Conservation (phyloP, 192 early-diverging fungal genomes). For the Lunasporangiospora selenospora region DNA sequence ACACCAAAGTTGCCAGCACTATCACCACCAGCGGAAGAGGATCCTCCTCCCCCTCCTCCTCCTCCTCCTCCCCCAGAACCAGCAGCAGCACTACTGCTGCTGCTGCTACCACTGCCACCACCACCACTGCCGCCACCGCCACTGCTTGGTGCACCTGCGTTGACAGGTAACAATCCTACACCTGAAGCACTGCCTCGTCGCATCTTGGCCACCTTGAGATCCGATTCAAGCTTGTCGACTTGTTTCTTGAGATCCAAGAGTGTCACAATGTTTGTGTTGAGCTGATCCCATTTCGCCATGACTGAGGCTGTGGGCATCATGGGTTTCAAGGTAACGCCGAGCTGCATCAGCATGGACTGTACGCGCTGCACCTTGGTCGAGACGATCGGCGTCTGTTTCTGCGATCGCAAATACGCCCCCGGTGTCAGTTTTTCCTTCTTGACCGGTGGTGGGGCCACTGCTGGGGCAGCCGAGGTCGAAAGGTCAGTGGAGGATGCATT, state of each 20-base stretch:
- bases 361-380: conserved; percentile 50
- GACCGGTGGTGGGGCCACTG: conserved; percentile 18
- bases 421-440: conserved; percentile 64
- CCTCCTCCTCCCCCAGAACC: not conserved
- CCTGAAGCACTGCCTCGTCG: conserved; percentile 41
- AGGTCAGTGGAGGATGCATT: conserved; percentile 17
- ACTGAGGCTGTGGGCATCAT: conserved; percentile 84
- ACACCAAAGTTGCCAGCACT: conserved; percentile 17
- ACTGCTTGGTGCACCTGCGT: conserved; percentile 8
- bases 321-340: conserved; percentile 60
- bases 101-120: not conserved
- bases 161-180: conserved; percentile 48
- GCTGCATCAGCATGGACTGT: conserved; percentile 8
- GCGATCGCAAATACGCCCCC: conserved; percentile 69
- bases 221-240: conserved; percentile 82
- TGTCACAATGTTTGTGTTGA: conserved; percentile 76
- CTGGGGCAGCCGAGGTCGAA: not conserved
- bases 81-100: not conserved
- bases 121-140: not conserved
- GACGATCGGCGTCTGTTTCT: conserved; percentile 62
- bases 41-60: not conserved
- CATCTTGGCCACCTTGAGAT: conserved; percentile 61
- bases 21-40: not conserved
- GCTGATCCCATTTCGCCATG: conserved; percentile 78
- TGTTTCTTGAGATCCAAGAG: conserved; percentile 85